A percentile compares a stretch with the other conserved stretches of the same genome.
These are phyloP conservation scores for Hypoxylon sp. DNA, from an alignment of 2,329 filamentous ascomycete genomes.

Conservation along the genomic window DNA sequence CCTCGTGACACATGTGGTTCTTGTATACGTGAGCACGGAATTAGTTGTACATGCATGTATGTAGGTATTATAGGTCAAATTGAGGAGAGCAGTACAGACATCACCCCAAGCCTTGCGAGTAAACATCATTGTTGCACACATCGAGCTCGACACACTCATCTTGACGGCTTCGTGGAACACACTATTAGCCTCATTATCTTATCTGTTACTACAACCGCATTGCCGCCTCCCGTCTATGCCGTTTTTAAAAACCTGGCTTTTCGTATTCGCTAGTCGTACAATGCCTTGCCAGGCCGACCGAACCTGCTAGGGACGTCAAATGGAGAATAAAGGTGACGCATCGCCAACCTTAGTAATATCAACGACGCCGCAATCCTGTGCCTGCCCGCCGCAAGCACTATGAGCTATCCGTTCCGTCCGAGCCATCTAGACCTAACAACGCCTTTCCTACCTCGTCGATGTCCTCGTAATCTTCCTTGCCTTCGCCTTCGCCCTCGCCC, in stretches of 20 bases:
- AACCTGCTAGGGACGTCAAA: conserved; percentile 18
- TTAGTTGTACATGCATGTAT: background rate
- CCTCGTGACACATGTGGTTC: background rate
- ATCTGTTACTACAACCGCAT: conserved; percentile 3
- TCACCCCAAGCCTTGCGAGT: background rate
- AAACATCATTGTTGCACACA: conserved; percentile 5
- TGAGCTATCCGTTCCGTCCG: conserved; percentile 51
- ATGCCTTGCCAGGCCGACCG: conserved; percentile 3
- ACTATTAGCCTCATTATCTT: conserved; percentile 4
- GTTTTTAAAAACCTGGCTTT: conserved; percentile 21
- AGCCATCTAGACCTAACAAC: conserved; percentile 53
- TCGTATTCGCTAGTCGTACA: conserved; percentile 23
- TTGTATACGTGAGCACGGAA: background rate
- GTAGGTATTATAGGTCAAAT: background rate
- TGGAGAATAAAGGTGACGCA: background rate
- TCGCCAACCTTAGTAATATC: conserved; percentile 7
- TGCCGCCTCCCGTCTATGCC: conserved; percentile 13
- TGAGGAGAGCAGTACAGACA: background rate
- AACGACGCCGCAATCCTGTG: conserved; percentile 3
- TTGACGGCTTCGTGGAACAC: background rate
- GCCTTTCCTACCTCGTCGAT: conserved; percentile 55
- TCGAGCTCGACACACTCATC: background rate
- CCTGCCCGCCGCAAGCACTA: conserved; percentile 33
- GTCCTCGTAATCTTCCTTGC: conserved; percentile 64
- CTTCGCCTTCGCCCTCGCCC: conserved; percentile 61